Base-by-base conservation (phyloP, 306 rosid species). In the Vigna unguiculata region DNA sequence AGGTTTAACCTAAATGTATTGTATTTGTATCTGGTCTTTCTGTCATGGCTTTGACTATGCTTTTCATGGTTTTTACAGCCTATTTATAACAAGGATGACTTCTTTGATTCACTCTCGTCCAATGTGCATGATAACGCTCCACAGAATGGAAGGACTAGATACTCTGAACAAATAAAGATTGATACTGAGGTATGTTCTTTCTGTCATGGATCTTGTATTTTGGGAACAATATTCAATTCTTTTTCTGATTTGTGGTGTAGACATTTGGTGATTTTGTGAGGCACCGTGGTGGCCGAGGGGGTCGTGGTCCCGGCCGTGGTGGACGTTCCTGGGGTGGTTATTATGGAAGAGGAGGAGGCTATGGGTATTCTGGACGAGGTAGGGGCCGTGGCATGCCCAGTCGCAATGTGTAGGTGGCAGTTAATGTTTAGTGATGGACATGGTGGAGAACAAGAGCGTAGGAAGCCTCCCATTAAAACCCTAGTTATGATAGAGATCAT, bases 31-130 rank as follows among this genome's bases (percentile, higher is more conserved):
- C 60, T 41, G 8, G 55, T 58, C 71, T 54, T 46, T 41, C 62
- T 21, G 65, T 19, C 25, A 12, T 55, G 62, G 38, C 72, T 60
- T 46, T 83, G 51, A 85, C 43, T 36, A 55, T 74, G 47, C 48
- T 72, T 55, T 57, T 76, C 80, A 64, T 66, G 71, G 49, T 82
- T 60, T 82, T 32, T 55, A 20, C 93, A 91, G 96, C 81, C 93
- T 72, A 79, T 87, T 62, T 93, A 93, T 79, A 87, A 91, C 61
- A 93, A 91, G 87, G 98, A 93, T 78, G 97, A 93, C 72, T 93
- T 93, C 88, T 93, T 93, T 60, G 98, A 93, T 71, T 75, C 93
- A 2, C 89, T 91, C 72, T 91, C 98, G 1, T 77, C 83, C 84
- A 86, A 83, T 36, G 87, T 76, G 5, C 75, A 55, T 51, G 85